Conservation (phyloP, 23 red algal species). For the Chondrus crispus region DNA sequence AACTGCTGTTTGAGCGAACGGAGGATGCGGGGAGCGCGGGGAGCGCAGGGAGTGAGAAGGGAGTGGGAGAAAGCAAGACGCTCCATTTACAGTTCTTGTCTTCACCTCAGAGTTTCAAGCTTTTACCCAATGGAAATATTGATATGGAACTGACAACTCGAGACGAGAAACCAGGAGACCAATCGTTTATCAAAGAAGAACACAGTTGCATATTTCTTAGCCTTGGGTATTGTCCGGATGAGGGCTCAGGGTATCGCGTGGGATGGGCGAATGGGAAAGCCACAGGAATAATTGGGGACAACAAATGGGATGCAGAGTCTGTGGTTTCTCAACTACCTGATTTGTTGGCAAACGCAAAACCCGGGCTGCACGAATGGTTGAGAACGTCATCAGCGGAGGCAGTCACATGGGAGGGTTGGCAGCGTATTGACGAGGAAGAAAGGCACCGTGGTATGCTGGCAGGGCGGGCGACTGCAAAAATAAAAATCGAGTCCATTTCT, state of each 20-base stretch:
- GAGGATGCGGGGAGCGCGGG: no score
- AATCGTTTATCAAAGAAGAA: no score
- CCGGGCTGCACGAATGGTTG: slow-evolving; percentile 20
- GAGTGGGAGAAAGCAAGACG: no score
- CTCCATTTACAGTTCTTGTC: not conserved
- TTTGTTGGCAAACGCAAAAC: not conserved
- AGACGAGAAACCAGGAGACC: no score
- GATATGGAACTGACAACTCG: not conserved
- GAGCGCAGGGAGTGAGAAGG: no score
- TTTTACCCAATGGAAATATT: not conserved
- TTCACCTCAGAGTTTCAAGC: not conserved
- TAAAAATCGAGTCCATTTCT: slow-evolving; percentile 36
- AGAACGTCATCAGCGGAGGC: not conserved
- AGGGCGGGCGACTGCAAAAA: not conserved
- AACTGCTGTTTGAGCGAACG: no score
- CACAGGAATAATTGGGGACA: slow-evolving; percentile 54
- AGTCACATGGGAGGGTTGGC: slow-evolving; percentile 65
- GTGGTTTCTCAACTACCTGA: slow-evolving; percentile 7
- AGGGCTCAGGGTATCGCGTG: slow-evolving; percentile 7
- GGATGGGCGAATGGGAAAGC: slow-evolving; percentile 56
- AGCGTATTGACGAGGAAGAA: slow-evolving; percentile 41
- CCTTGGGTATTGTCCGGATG: slow-evolving; percentile 34
- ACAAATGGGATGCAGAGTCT: slow-evolving; percentile 53
- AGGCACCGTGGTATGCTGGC: not conserved
- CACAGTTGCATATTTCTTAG: slow-evolving; percentile 58